phyloP scores from a whole-genome alignment of 257 asterid genomes.

The Lithospermum erythrorhizon region DNA sequence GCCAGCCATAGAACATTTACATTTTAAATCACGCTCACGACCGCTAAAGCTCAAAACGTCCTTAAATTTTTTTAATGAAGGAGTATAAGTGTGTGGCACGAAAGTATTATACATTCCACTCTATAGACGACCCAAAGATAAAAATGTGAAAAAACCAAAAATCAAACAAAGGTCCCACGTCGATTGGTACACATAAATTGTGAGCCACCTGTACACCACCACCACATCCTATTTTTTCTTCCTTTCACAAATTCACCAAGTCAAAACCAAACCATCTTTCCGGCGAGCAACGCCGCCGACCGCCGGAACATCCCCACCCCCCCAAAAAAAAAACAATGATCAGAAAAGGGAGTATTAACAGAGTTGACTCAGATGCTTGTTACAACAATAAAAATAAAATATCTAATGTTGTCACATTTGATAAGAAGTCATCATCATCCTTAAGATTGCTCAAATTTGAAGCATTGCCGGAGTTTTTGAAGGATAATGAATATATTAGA shows the following conservation, averaged over 20 bases:
- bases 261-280: neutral
- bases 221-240: too few species aligned
- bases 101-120: too few species aligned
- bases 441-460: slow-evolving; percentile 47
- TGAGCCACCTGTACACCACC: slow-evolving; percentile 1
- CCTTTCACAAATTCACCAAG: neutral
- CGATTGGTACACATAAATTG: slow-evolving; percentile 16
- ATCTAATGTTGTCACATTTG: neutral
- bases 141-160: neutral
- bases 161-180: slow-evolving; percentile 12
- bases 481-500: slow-evolving; percentile 74
- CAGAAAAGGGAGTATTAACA: slow-evolving; percentile 13
- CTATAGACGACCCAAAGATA: neutral
- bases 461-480: slow-evolving; percentile 70
- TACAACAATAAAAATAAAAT: slow-evolving; percentile 6
- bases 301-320: slow-evolving; percentile 5
- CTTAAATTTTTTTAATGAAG: too few species aligned
- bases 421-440: slow-evolving; percentile 10
- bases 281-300: slow-evolving; percentile 32
- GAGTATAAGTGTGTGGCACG: neutral
- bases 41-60: too few species aligned
- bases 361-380: slow-evolving; percentile 10
- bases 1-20: too few species aligned
- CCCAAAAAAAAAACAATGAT: neutral
- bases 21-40: too few species aligned